Conservation (phyloP, 805 yeast species). For the Sungouiella thailandica region DNA sequence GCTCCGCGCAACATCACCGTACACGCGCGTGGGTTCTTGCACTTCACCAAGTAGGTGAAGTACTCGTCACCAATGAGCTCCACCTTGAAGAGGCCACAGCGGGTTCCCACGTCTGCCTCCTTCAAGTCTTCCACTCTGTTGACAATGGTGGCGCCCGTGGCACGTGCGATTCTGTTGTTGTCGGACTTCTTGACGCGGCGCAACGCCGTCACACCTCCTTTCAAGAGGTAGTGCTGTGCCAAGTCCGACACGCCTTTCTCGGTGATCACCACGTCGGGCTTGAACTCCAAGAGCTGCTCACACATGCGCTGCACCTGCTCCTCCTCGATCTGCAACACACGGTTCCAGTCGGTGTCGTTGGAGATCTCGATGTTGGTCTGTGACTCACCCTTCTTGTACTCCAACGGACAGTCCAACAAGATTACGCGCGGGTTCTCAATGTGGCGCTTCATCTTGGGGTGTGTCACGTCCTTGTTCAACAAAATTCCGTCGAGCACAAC, state of each 20-base stretch:
- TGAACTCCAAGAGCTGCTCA: slow-evolving; percentile 74
- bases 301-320: slow-evolving; percentile 90
- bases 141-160: slow-evolving; percentile 96
- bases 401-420: slow-evolving; percentile 92
- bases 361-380: slow-evolving; percentile 97
- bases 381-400: slow-evolving; percentile 98
- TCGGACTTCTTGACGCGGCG: slow-evolving; percentile 95
- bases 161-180: slow-evolving; percentile 93
- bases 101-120: slow-evolving; percentile 83
- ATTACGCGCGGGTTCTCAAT: slow-evolving; percentile 87
- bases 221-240: slow-evolving; percentile 93
- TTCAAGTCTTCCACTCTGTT: slow-evolving; percentile 92
- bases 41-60: slow-evolving; percentile 77
- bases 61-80: slow-evolving; percentile 97
- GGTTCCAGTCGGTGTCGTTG: slow-evolving; percentile 93
- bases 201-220: slow-evolving; percentile 87
- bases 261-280: slow-evolving; percentile 92
- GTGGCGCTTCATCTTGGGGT: slow-evolving; percentile 92
- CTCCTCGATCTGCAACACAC: slow-evolving; percentile 93
- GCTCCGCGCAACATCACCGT: slow-evolving; percentile 92
- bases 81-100: slow-evolving; percentile 87
- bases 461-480: slow-evolving; percentile 96
- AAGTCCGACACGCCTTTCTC: slow-evolving; percentile 98
- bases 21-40: slow-evolving; percentile 87
- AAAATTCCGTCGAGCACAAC: slow-evolving; percentile 86